Conservation (phyloP, 2,329 filamentous ascomycete genomes). For the Aureobasidium sp. region DNA sequence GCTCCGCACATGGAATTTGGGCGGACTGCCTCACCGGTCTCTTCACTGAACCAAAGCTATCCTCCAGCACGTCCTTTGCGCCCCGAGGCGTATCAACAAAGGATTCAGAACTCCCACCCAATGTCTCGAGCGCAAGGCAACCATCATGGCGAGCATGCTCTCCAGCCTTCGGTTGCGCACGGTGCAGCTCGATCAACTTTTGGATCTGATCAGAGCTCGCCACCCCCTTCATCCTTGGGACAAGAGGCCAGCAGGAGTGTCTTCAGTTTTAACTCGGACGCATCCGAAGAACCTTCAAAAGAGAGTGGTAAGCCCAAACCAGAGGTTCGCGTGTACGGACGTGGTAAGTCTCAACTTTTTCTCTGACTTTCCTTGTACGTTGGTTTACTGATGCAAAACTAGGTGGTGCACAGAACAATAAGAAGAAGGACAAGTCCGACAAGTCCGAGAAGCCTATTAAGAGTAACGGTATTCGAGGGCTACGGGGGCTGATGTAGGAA, state of each 20-base stretch:
- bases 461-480: constrained; percentile 6
- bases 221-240: constrained; percentile 21
- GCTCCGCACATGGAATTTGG: constrained; percentile 19
- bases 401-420: constrained; percentile 49
- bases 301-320: constrained; percentile 42
- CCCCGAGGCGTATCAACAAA: constrained; percentile 4
- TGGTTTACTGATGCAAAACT: constrained; percentile 21
- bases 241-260: constrained; percentile 32
- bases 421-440: constrained; percentile 36
- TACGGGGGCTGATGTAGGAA: constrained; percentile 11
- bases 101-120: constrained; percentile 5
- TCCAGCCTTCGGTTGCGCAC: background rate
- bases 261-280: constrained; percentile 31
- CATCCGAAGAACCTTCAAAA: constrained; percentile 22
- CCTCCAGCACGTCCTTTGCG: constrained; percentile 8
- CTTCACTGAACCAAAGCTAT: constrained; percentile 6
- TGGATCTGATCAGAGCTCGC: constrained; percentile 7
- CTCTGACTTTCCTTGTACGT: constrained; percentile 17
- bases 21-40: constrained; percentile 14
- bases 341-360: constrained; percentile 35
- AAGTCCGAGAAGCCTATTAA: constrained; percentile 16
- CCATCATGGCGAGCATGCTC: background rate
- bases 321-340: constrained; percentile 47
- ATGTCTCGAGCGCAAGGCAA: background rate
- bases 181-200: background rate